Percentiles rank a stretch among this genome's conserved stretches.
Conservation (phyloP, 2,329 filamentous ascomycete species). For the Thermothelomyces thermophilus region DNA sequence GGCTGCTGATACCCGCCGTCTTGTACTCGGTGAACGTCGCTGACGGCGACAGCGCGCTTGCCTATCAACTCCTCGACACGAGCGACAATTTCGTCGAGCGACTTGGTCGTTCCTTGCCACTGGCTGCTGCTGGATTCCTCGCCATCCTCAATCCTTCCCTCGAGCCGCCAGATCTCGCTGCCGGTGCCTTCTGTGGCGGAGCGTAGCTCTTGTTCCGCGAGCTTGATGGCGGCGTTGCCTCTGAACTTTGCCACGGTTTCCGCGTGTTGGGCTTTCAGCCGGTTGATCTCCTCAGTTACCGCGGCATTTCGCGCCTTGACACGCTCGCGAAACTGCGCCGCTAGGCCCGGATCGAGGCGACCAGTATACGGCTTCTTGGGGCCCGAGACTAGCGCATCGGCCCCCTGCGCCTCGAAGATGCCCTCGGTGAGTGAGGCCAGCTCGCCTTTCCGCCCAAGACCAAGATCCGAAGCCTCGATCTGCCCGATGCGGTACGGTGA, state of each 20-base stretch:
- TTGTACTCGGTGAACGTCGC: constrained; percentile 63
- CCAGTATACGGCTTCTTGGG: constrained; percentile 56
- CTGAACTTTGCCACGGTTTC: constrained; percentile 69
- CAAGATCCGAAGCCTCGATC: constrained; percentile 81
- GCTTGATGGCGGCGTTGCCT: constrained; percentile 60
- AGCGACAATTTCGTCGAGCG: constrained; percentile 65
- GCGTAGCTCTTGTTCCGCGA: constrained; percentile 70
- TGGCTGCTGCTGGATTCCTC: constrained; percentile 51
- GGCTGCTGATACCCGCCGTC: constrained; percentile 69
- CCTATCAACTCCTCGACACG: constrained; percentile 68
- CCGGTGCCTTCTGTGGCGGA: constrained; percentile 55
- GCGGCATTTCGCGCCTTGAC: constrained; percentile 65
- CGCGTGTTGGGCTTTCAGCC: constrained; percentile 73
- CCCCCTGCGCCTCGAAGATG: constrained; percentile 64
- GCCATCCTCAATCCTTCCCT: constrained; percentile 46
- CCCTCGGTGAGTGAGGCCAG: constrained; percentile 75
- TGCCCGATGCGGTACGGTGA: constrained; percentile 82
- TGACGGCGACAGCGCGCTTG: constrained; percentile 57
- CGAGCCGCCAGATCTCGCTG: constrained; percentile 57
- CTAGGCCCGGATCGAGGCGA: constrained; percentile 66
- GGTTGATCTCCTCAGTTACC: constrained; percentile 74
- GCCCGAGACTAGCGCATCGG: constrained; percentile 39
- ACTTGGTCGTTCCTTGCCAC: constrained; percentile 41
- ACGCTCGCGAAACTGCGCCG: constrained; percentile 76
- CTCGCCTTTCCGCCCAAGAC: constrained; percentile 77